Evolutionary conservation across 139 green algal species (phyloP), one percentile per base, ranked within the genome.

Genomic region (Chlorella sp.): DNA sequence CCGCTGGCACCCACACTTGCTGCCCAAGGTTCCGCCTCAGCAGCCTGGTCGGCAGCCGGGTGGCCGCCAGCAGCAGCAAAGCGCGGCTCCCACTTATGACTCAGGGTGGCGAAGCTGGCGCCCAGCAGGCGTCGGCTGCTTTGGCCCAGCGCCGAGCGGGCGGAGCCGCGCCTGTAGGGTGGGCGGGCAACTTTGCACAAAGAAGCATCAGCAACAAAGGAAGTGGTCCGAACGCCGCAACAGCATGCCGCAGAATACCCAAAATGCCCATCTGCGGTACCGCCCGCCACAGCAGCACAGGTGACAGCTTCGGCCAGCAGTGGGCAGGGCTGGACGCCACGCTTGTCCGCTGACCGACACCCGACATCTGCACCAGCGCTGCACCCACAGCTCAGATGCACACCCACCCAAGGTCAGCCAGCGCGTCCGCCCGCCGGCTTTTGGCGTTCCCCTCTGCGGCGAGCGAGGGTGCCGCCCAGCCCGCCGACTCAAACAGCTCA

Each of bases 31-130:
- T 6, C n/a, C 65, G 22, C 60, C 65, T 75, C 69, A 62, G 43
- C 13, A 3, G 36, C 20, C 43, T 78, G 43, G 2, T 48, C 43
- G 3, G 43, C 72, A 14, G 72, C 30, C 7, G 67, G 11, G 14
- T 16, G 36, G 13, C 13, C n/a, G 14, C n/a, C 65, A 1, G n/a
- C 65, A 30, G 17, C 76, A 30, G 34, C 9, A 8, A 34, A 80
- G 16, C 76, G 76, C 20, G 77, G 60, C 41, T 83, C 77, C 81
- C 81, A 85, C 48, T 85, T 85, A 34, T 85, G 81, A 13, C 19
- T 73, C 20, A 85, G 68, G 13, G 41, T 20, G 11, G 81, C 54
- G 22, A 44, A 67, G 68, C 44, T 72, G 46, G 81, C 81, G 6
- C 81, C 81, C 36, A 85, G 69, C 48, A 85, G 46, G 48, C 74